These are phyloP conservation scores for Serendipita vermifera DNA, from an alignment of 768 basidiomycete genomes.

Conservation along the genomic window DNA sequence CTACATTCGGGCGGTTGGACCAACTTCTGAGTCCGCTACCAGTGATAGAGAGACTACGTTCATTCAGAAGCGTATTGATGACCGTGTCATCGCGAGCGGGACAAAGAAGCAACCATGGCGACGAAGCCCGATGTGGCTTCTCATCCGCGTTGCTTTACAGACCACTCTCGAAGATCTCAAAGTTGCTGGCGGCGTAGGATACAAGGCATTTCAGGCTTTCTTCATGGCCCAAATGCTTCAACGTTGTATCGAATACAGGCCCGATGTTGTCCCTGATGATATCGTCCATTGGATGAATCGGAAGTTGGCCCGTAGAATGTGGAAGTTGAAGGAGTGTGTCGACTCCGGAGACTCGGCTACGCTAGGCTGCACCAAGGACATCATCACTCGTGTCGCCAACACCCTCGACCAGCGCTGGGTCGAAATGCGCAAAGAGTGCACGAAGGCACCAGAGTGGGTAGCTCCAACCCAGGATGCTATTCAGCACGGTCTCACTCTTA, in stretches of 20 bases:
- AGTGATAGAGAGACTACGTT: neutral
- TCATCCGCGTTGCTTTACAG: conserved; percentile 33
- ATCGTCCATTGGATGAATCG: conserved; percentile 22
- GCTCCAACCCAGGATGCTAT: too few relatives aligned
- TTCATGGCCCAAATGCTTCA: conserved; percentile 25
- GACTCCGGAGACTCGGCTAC: too few relatives aligned
- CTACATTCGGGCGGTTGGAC: conserved; percentile 35
- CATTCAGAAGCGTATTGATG: conserved; percentile 33
- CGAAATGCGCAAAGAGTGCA: conserved; percentile 20
- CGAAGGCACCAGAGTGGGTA: conserved; percentile 19
- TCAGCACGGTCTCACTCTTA: neutral
- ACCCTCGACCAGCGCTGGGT: conserved; percentile 28
- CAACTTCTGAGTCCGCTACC: neutral
- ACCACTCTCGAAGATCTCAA: conserved; percentile 18
- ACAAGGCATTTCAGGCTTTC: conserved; percentile 39
- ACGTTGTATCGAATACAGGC: conserved; percentile 10
- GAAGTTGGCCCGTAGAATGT: conserved; percentile 20
- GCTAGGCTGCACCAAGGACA: too few relatives aligned
- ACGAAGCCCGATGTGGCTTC: conserved; percentile 38
- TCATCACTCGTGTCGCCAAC: conserved; percentile 5
- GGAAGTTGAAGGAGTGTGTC: conserved; percentile 16
- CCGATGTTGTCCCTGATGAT: conserved; percentile 18
- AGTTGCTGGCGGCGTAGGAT: conserved; percentile 18
- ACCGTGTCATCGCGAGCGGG: conserved; percentile 33
- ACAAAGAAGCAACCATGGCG: conserved; percentile 33